Conservation (phyloP, 768 basidiomycete species). For the Udeniomyces megalosporus region DNA sequence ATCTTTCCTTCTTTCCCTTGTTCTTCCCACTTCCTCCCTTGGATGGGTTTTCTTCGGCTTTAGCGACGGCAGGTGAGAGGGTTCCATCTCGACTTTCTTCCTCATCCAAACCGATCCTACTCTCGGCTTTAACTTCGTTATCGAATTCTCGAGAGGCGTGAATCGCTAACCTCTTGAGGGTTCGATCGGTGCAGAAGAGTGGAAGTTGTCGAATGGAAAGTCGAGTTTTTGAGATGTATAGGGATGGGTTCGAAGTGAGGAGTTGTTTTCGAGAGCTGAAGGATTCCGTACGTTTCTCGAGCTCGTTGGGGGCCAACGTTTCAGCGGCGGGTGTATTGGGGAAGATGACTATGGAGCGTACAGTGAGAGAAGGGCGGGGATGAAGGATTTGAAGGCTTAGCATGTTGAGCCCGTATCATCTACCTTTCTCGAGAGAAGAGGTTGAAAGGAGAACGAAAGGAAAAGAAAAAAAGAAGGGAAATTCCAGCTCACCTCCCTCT, state of each 20-base stretch:
- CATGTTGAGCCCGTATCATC: no score
- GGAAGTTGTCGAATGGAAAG: conserved; percentile 88
- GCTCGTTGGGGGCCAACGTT: conserved; percentile 50
- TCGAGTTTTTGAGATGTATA: conserved; percentile 88
- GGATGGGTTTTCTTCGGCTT: conserved; percentile 9
- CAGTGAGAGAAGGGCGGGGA: not conserved
- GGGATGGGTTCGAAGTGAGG: conserved; percentile 75
- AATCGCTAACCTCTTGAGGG: conserved; percentile 70
- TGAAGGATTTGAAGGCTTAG: no score
- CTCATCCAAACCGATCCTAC: conserved; percentile 43
- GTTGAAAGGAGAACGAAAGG: not conserved
- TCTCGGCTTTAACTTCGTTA: conserved; percentile 49
- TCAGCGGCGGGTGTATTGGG: conserved; percentile 69
- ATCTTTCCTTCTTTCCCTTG: conserved; percentile 29
- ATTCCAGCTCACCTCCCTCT: conserved; percentile 84
- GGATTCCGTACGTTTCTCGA: conserved; percentile 69
- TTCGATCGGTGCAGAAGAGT: conserved; percentile 70
- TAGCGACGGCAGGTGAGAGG: conserved; percentile 23
- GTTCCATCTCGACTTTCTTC: conserved; percentile 52
- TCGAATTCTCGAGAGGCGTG: conserved; percentile 69
- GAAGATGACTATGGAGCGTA: conserved; percentile 51
- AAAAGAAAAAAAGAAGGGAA: conserved; percentile 9
- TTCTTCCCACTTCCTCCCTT: conserved; percentile 25
- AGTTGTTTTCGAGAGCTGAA: conserved; percentile 71
- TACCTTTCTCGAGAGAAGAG: not conserved